phyloP scores from a whole-genome alignment of 805 yeast species.

The Candida andamanensis region DNA sequence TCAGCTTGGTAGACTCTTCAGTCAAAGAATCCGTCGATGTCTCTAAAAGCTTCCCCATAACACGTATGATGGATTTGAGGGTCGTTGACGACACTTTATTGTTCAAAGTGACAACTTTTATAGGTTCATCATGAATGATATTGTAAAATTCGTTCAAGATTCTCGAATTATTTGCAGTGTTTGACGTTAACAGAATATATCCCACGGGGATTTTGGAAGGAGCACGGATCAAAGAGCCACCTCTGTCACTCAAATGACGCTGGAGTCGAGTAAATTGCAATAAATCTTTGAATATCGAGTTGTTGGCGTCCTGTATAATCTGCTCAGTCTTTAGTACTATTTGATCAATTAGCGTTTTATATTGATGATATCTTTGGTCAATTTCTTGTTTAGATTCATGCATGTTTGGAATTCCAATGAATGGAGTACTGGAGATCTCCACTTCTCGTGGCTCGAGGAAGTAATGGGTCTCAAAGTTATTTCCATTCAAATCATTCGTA shows the following conservation, averaged over 20 bases:
- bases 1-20: constrained; percentile 1
- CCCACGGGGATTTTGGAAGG: constrained; percentile 24
- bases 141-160: constrained; percentile 31
- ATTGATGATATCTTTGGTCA: neutral
- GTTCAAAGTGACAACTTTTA: constrained; percentile 22
- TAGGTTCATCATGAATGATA: constrained; percentile 6
- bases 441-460: constrained; percentile 9
- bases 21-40: neutral
- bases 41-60: constrained; percentile 23
- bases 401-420: neutral
- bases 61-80: constrained; percentile 27
- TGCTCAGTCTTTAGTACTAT: neutral
- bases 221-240: constrained; percentile 1
- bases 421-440: neutral
- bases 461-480: constrained; percentile 32
- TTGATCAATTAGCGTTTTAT: neutral
- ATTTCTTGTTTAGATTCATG: neutral
- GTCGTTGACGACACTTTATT: constrained; percentile 27
- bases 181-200: constrained; percentile 33
- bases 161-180: constrained; percentile 36
- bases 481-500: constrained; percentile 11
- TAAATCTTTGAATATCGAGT: constrained; percentile 24
- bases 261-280: constrained; percentile 1
- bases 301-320: constrained; percentile 20
- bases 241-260: no score